A percentile compares a stretch with the other conserved stretches of the same genome.
Conservation (phyloP, 169 alveolate species). For the Besnoitia besnoiti region DNA sequence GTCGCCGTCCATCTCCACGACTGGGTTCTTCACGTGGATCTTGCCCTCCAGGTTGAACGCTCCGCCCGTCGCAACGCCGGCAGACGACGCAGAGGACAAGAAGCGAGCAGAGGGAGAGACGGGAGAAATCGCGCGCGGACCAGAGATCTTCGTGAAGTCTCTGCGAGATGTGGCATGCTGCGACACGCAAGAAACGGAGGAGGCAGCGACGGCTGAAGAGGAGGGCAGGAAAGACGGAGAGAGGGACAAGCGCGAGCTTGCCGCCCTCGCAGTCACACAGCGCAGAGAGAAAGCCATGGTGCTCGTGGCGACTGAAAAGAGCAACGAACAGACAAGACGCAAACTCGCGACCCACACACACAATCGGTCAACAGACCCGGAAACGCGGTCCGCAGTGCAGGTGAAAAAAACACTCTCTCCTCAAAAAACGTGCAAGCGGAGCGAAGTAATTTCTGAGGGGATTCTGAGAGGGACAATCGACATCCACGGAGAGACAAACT, state of each 20-base stretch:
- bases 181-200: background rate
- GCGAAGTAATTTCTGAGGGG: background rate
- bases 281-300: background rate
- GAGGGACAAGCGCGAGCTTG: background rate
- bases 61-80: background rate
- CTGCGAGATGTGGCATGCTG: no score
- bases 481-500: background rate
- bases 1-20: slow-evolving; percentile 96
- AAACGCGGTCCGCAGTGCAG: background rate
- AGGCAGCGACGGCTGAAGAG: background rate
- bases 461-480: background rate
- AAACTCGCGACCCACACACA: background rate
- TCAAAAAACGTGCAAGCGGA: background rate
- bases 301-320: no score
- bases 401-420: no score
- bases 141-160: no score
- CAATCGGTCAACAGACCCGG: background rate
- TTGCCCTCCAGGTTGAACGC: slow-evolving; percentile 50
- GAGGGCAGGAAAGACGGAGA: background rate
- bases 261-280: background rate
- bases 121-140: background rate
- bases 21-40: slow-evolving; percentile 87
- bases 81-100: background rate
- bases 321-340: background rate
- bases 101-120: background rate